A percentile compares a stretch with the other conserved stretches of the same genome.
Conservation (phyloP, 345 rosid species). For the Populus davidiana region DNA sequence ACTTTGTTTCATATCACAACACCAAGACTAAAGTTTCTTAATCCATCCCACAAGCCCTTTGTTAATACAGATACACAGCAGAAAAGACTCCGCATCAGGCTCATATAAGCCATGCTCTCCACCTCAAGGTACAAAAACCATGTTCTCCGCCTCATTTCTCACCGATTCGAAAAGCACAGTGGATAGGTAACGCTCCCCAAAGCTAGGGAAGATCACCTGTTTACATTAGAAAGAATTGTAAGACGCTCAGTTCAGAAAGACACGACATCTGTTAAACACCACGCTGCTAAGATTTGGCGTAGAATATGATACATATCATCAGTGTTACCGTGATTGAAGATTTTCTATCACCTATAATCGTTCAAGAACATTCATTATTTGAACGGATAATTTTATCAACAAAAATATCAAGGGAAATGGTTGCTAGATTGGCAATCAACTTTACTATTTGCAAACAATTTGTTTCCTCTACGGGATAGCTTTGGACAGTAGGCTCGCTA, state of each 20-base stretch:
- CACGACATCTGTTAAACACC: not conserved
- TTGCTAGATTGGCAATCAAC: not conserved
- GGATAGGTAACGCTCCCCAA: conserved; percentile 70
- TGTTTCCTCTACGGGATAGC: not conserved
- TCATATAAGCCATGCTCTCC: not conserved
- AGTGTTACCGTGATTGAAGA: too few relatives aligned
- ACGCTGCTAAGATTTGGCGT: not conserved
- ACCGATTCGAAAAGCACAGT: conserved; percentile 52
- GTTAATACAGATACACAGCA: not conserved
- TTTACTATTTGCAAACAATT: not conserved
- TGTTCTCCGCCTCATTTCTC: conserved; percentile 46
- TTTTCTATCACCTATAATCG: not conserved
- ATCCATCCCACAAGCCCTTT: not conserved
- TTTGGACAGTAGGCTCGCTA: not conserved
- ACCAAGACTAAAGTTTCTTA: not conserved
- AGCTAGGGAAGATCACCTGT: conserved; percentile 70
- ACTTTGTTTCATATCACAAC: not conserved
- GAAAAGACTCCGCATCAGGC: not conserved
- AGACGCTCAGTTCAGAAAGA: not conserved
- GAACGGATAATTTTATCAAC: not conserved
- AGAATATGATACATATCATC: not conserved
- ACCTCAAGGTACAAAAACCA: too few relatives aligned
- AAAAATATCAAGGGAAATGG: not conserved
- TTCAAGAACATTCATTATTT: not conserved
- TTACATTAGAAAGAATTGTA: not conserved